Conservation (phyloP, 192 early-diverging fungal species). For the Entomortierella parvispora region DNA sequence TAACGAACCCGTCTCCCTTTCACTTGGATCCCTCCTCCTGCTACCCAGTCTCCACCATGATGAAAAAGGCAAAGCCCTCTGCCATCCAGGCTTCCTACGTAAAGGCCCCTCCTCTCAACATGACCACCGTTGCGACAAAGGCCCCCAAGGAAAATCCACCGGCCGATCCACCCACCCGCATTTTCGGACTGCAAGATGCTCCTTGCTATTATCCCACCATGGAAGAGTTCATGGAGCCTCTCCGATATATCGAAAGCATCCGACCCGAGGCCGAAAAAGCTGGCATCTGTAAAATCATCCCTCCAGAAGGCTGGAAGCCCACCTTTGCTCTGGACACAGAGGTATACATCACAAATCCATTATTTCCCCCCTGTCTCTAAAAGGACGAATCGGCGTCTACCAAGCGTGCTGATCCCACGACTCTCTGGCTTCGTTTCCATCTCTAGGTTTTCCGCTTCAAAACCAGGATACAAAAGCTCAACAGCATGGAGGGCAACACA, state of each 20-base stretch:
- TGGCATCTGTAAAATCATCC: constrained; percentile 94
- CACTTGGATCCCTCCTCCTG: background rate
- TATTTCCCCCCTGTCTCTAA: too few species aligned
- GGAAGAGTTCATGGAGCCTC: constrained; percentile 87
- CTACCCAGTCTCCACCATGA: constrained; percentile 5
- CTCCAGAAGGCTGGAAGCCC: constrained; percentile 87
- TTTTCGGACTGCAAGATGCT: constrained; percentile 80
- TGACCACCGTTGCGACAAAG: constrained; percentile 32
- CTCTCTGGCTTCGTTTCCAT: too few species aligned
- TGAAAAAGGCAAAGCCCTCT: constrained; percentile 25
- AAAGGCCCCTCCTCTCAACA: constrained; percentile 31
- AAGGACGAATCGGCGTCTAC: too few species aligned
- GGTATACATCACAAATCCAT: constrained; percentile 48
- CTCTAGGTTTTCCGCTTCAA: constrained; percentile 88
- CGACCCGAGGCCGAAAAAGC: constrained; percentile 76
- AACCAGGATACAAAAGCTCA: constrained; percentile 91
- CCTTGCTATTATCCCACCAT: constrained; percentile 84
- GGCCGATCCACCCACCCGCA: constrained; percentile 33
- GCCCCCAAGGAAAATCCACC: constrained; percentile 22
- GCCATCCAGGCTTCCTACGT: constrained; percentile 5
- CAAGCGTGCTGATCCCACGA: too few species aligned
- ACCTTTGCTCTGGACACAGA: constrained; percentile 84
- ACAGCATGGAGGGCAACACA: constrained; percentile 91
- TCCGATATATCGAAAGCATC: constrained; percentile 88
- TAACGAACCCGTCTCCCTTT: background rate